A percentile compares a stretch with the other conserved stretches of the same genome.
Conservation (phyloP, 352 stramenopile genomes). For the Globisporangium orthogonon region DNA sequence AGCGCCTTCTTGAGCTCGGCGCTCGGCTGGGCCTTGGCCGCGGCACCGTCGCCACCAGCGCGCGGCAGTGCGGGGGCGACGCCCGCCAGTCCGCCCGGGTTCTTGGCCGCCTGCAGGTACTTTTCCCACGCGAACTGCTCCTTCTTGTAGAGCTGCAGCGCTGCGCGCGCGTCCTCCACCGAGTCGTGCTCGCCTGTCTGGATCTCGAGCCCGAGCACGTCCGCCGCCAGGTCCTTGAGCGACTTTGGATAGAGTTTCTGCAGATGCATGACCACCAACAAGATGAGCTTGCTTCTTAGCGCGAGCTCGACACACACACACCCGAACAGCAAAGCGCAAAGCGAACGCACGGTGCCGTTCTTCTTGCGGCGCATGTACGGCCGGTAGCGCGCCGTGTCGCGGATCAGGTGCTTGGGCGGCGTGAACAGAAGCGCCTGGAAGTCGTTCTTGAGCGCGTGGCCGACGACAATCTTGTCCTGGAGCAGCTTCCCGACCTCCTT, state of each 20-base stretch:
- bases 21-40: slow-evolving; percentile 15
- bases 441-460: slow-evolving; percentile 82
- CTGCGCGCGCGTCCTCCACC: slow-evolving; percentile 77
- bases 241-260: slow-evolving; percentile 86
- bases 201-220: slow-evolving; percentile 62
- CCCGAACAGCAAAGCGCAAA: neutral
- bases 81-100: slow-evolving; percentile 35
- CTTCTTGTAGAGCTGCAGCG: slow-evolving; percentile 75
- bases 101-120: slow-evolving; percentile 66
- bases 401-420: slow-evolving; percentile 69
- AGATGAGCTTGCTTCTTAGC: no score
- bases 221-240: slow-evolving; percentile 65
- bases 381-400: slow-evolving; percentile 78
- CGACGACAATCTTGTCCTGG: slow-evolving; percentile 78
- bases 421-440: slow-evolving; percentile 86
- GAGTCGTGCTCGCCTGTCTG: slow-evolving; percentile 85
- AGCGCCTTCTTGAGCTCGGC: slow-evolving; percentile 17
- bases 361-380: slow-evolving; percentile 85
- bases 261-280: neutral
- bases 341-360: slow-evolving; percentile 62
- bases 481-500: slow-evolving; percentile 80
- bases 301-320: no score
- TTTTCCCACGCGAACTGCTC: slow-evolving; percentile 85
- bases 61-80: slow-evolving; percentile 36
- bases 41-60: slow-evolving; percentile 8